Conservation (phyloP, 1,139 yeast genomes). For the Geotrichum restrictum region DNA sequence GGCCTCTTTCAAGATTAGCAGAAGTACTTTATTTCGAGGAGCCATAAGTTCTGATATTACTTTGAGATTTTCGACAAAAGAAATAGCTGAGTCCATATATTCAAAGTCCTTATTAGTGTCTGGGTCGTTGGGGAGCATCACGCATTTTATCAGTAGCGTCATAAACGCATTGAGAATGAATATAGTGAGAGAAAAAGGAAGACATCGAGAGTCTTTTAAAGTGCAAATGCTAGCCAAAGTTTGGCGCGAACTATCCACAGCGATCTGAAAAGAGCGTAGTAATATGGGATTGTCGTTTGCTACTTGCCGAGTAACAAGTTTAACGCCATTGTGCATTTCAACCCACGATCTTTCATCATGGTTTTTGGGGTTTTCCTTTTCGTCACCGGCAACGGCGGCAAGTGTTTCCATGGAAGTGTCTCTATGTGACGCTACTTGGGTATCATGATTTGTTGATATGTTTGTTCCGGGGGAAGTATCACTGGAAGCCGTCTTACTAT, state of each 20-base stretch:
- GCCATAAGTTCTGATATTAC: not conserved
- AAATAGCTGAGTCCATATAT: slow-evolving; percentile 24
- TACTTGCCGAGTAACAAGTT: slow-evolving; percentile 9
- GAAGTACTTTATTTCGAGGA: not conserved
- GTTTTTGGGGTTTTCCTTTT: not conserved
- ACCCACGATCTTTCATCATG: slow-evolving; percentile 14
- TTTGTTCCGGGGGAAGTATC: no score
- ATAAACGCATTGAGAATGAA: slow-evolving; percentile 28
- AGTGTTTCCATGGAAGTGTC: not conserved
- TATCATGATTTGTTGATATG: not conserved
- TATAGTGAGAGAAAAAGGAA: slow-evolving; percentile 23
- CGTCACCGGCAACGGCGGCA: no score
- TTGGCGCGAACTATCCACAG: slow-evolving; percentile 28
- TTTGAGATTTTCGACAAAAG: slow-evolving; percentile 1
- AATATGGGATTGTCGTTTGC: slow-evolving; percentile 25
- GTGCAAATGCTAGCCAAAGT: slow-evolving; percentile 22
- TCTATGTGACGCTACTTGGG: no score
- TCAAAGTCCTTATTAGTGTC: slow-evolving; percentile 29
- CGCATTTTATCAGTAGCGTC: slow-evolving; percentile 31
- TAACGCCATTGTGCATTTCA: slow-evolving; percentile 16
- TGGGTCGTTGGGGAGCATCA: slow-evolving; percentile 29
- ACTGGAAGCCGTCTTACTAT: not conserved
- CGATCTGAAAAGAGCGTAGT: slow-evolving; percentile 27
- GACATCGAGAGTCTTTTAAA: not conserved
- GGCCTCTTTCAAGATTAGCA: not conserved